These are phyloP conservation scores for Septoria linicola DNA, from an alignment of 2,329 filamentous ascomycete species.

Conservation along the genomic window DNA sequence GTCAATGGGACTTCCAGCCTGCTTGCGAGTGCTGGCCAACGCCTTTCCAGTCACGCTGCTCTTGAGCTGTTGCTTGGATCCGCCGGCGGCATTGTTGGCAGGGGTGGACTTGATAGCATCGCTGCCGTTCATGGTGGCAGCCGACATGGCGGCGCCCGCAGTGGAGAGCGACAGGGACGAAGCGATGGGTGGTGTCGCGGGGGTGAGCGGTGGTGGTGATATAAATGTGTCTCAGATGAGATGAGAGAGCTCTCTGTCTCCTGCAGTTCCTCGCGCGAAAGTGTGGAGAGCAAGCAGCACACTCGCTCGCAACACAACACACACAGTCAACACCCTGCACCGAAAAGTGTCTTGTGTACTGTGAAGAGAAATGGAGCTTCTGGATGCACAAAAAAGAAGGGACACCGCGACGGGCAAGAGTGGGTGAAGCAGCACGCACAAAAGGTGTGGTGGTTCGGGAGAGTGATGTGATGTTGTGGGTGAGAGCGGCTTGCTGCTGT, in stretches of 20 bases:
- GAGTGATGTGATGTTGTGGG: too few relatives aligned
- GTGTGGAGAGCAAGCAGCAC: too few relatives aligned
- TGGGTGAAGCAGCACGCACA: too few relatives aligned
- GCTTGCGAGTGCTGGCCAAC: slow-evolving; percentile 55
- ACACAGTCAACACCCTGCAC: too few relatives aligned
- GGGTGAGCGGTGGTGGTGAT: background rate
- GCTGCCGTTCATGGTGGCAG: slow-evolving; percentile 34
- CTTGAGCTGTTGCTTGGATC: slow-evolving; percentile 48
- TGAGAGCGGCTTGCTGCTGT: too few relatives aligned
- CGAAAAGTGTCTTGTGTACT: too few relatives aligned
- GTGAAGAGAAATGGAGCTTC: too few relatives aligned
- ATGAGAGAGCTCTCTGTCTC: background rate
- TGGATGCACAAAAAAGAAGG: too few relatives aligned
- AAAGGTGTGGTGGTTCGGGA: too few relatives aligned
- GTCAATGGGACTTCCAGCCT: slow-evolving; percentile 56
- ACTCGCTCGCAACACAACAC: too few relatives aligned
- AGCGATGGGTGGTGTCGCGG: slow-evolving; percentile 13
- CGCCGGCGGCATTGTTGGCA: slow-evolving; percentile 8
- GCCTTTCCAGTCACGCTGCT: slow-evolving; percentile 53
- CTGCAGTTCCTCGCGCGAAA: background rate
- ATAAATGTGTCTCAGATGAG: slow-evolving; percentile 5
- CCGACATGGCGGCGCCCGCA: slow-evolving; percentile 30
- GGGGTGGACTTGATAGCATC: slow-evolving; percentile 23
- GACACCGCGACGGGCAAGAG: too few relatives aligned
- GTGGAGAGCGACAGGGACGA: slow-evolving; percentile 19